A percentile compares a stretch with the other conserved stretches of the same genome.
These are phyloP conservation scores for Ophiostoma ulmi DNA, from an alignment of 2,329 filamentous ascomycete genomes.

Conservation along the genomic window DNA sequence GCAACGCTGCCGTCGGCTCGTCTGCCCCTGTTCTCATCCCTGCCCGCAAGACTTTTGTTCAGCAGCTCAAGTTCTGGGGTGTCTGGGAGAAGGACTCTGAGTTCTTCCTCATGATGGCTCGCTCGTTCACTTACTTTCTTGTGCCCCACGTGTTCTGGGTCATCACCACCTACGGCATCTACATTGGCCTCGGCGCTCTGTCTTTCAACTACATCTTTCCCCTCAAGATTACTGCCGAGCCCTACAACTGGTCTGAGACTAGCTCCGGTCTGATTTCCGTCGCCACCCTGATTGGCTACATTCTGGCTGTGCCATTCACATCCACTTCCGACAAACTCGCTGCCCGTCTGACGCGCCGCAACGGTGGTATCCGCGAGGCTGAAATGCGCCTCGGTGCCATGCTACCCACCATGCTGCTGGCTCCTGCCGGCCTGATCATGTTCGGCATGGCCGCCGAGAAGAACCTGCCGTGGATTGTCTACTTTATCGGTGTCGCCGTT, in stretches of 20 bases:
- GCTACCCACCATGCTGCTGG: constrained; percentile 37
- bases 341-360: constrained; percentile 40
- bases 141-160: constrained; percentile 49
- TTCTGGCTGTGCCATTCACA: constrained; percentile 42
- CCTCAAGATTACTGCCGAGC: constrained; percentile 41
- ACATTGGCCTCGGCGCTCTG: constrained; percentile 46
- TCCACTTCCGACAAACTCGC: constrained; percentile 41
- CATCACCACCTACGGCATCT: constrained; percentile 44
- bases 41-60: constrained; percentile 38
- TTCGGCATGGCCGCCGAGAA: constrained; percentile 39
- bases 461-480: constrained; percentile 43
- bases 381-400: constrained; percentile 44
- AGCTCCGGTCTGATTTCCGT: constrained; percentile 45
- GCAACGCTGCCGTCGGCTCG: not conserved
- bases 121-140: constrained; percentile 45
- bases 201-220: constrained; percentile 49
- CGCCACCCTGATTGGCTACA: constrained; percentile 35
- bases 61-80: constrained; percentile 42
- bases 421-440: constrained; percentile 41
- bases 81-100: constrained; percentile 39
- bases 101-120: constrained; percentile 43
- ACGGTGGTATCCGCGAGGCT: constrained; percentile 45
- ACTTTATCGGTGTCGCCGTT: constrained; percentile 48
- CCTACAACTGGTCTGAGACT: constrained; percentile 44
- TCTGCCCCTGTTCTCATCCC: constrained; percentile 28